Conservation (phyloP, 2,329 filamentous ascomycete genomes). For the Verticillium isaacii region DNA sequence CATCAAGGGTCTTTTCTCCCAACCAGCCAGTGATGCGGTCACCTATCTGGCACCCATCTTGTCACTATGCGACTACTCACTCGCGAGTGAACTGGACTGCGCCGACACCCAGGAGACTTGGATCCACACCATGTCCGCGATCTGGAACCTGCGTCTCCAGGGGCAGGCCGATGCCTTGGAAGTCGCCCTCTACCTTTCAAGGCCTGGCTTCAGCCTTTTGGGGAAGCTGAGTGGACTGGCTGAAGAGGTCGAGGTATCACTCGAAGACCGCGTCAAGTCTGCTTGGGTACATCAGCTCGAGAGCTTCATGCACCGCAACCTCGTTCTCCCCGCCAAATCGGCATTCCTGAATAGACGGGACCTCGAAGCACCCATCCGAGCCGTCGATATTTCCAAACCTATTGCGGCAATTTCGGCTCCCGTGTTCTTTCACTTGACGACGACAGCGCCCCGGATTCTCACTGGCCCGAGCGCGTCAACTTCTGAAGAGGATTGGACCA, state of each 20-base stretch:
- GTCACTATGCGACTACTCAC: slow-evolving; percentile 34
- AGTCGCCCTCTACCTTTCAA: slow-evolving; percentile 43
- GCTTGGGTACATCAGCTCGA: slow-evolving; percentile 43
- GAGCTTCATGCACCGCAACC: slow-evolving; percentile 42
- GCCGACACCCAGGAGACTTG: slow-evolving; percentile 37
- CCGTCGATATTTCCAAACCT: slow-evolving; percentile 31
- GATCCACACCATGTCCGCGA: slow-evolving; percentile 37
- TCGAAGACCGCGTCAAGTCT: slow-evolving; percentile 19
- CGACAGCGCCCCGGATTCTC: slow-evolving; percentile 20
- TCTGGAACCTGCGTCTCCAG: slow-evolving; percentile 54
- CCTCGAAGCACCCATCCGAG: slow-evolving; percentile 33
- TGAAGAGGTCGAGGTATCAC: slow-evolving; percentile 9
- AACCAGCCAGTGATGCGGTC: slow-evolving; percentile 41
- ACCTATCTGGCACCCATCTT: slow-evolving; percentile 41
- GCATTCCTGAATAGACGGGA: slow-evolving; percentile 38
- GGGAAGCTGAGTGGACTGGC: slow-evolving; percentile 30
- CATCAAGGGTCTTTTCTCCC: slow-evolving; percentile 51
- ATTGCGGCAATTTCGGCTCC: slow-evolving; percentile 31
- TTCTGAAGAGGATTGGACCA: slow-evolving; percentile 34
- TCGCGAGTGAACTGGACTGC: slow-evolving; percentile 25
- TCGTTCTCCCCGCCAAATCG: slow-evolving; percentile 47
- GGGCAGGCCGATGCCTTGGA: slow-evolving; percentile 40
- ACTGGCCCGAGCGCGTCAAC: slow-evolving; percentile 30
- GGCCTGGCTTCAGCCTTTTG: slow-evolving; percentile 32
- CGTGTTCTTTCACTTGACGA: slow-evolving; percentile 39